phyloP scores from a whole-genome alignment of 345 rosid species.

The Kandelia obovata region DNA sequence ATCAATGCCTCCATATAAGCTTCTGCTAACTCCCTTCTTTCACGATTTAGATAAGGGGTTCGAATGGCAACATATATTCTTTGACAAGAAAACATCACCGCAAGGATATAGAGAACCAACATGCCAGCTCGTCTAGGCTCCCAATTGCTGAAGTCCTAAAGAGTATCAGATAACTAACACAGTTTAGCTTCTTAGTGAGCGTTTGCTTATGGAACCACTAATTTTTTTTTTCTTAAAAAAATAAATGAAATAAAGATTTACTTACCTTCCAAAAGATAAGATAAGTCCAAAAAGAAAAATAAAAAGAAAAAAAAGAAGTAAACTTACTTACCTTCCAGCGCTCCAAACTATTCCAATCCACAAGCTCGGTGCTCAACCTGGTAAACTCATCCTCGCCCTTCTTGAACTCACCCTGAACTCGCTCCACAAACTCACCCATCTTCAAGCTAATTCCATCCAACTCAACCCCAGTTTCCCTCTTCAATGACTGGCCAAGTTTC shows the following conservation, averaged over 20 bases:
- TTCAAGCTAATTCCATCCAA: constrained; percentile 40
- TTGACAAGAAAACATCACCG: constrained; percentile 55
- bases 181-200: background rate
- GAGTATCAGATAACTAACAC: constrained; percentile 21
- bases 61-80: constrained; percentile 57
- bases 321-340: constrained; percentile 67
- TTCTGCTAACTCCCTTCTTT: constrained; percentile 67
- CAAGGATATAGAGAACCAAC: constrained; percentile 54
- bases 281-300: background rate
- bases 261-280: background rate
- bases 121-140: constrained; percentile 59
- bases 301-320: background rate
- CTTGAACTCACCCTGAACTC: constrained; percentile 35
- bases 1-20: constrained; percentile 95
- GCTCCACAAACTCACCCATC: constrained; percentile 38
- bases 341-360: constrained; percentile 77
- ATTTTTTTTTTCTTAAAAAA: background rate
- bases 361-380: constrained; percentile 55
- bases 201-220: background rate
- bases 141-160: constrained; percentile 84
- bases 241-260: background rate
- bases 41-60: constrained; percentile 58
- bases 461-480: constrained; percentile 71
- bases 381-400: constrained; percentile 42
- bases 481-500: constrained; percentile 54